phyloP scores from a whole-genome alignment of 768 basidiomycete genomes.

The Boletus barrowsii region DNA sequence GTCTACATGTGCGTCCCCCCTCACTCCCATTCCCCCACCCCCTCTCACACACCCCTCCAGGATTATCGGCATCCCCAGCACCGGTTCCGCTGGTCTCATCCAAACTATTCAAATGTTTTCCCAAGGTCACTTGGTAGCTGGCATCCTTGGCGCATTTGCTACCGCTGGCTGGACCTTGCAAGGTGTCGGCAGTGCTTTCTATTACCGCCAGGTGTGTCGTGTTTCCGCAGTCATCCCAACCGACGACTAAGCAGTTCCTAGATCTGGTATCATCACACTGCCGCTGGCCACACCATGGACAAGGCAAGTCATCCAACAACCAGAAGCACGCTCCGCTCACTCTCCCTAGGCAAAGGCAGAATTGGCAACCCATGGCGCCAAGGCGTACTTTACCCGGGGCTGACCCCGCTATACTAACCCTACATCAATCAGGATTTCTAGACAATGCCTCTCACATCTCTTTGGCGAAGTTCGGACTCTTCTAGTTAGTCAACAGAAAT shows the following conservation, averaged over 20 bases:
- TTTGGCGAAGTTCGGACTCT: neutral
- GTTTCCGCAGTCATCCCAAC: constrained; percentile 11
- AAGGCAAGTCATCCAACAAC: constrained; percentile 49
- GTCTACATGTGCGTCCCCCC: constrained; percentile 72
- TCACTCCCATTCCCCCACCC: neutral
- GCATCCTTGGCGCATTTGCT: constrained; percentile 74
- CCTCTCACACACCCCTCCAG: constrained; percentile 40
- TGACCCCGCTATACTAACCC: constrained; percentile 33
- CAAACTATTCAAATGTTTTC: constrained; percentile 84
- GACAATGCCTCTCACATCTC: neutral
- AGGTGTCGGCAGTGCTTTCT: constrained; percentile 75
- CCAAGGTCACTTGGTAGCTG: constrained; percentile 70
- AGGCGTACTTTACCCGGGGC: constrained; percentile 83
- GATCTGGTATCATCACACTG: constrained; percentile 77
- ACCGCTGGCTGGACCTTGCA: constrained; percentile 88
- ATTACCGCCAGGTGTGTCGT: constrained; percentile 66
- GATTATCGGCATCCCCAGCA: constrained; percentile 94
- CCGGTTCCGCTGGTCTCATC: constrained; percentile 93
- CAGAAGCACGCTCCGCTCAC: constrained; percentile 4
- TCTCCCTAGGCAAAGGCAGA: constrained; percentile 71
- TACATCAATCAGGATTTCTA: constrained; percentile 4
- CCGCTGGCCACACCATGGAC: constrained; percentile 84
- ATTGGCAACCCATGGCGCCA: constrained; percentile 79
- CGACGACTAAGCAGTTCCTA: constrained; percentile 26
- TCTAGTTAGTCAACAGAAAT: constrained; percentile 1